Conservation (phyloP, 1,284 basidiomycete species). For the Apiotrichum siamense region DNA sequence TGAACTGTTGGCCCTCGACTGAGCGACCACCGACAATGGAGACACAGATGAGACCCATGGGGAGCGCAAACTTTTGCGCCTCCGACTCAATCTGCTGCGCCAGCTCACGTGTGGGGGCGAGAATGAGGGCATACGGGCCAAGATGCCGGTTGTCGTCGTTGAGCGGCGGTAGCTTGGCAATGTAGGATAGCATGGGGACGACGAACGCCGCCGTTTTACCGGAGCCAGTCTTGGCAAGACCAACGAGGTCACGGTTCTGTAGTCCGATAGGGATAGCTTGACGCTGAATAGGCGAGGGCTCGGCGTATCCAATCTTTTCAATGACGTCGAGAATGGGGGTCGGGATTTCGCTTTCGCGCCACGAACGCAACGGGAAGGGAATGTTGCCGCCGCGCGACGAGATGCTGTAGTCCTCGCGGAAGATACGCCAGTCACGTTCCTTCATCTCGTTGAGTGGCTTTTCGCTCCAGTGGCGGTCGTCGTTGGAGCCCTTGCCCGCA, state of each 20-base stretch:
- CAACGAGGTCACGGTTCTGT: conserved; percentile 93
- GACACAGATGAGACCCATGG: conserved; percentile 84
- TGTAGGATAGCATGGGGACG: conserved; percentile 95
- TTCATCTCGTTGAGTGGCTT: conserved; percentile 91
- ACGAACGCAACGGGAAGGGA: conserved; percentile 83
- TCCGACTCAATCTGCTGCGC: conserved; percentile 96
- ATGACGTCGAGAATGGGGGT: conserved; percentile 72
- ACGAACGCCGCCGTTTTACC: conserved; percentile 99
- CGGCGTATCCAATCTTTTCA: conserved; percentile 88
- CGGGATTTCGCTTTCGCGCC: conserved; percentile 84
- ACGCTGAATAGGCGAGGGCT: conserved; percentile 92
- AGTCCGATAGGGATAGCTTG: conserved; percentile 97
- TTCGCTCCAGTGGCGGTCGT: conserved; percentile 96
- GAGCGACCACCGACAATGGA: conserved; percentile 94
- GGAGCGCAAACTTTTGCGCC: conserved; percentile 79
- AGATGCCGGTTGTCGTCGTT: conserved; percentile 86
- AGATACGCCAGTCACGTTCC: conserved; percentile 98
- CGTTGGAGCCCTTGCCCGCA: conserved; percentile 72
- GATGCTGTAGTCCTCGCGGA: conserved; percentile 97
- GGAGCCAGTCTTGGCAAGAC: conserved; percentile 94
- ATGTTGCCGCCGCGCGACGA: conserved; percentile 85
- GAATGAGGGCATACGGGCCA: conserved; percentile 87
- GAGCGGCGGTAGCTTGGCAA: conserved; percentile 73
- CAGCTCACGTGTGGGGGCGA: conserved; percentile 92
- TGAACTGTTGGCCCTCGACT: conserved; percentile 95